A percentile compares a stretch with the other conserved stretches of the same genome.
Conservation (phyloP, 805 yeast species). For the Hanseniaspora taiwanica region DNA sequence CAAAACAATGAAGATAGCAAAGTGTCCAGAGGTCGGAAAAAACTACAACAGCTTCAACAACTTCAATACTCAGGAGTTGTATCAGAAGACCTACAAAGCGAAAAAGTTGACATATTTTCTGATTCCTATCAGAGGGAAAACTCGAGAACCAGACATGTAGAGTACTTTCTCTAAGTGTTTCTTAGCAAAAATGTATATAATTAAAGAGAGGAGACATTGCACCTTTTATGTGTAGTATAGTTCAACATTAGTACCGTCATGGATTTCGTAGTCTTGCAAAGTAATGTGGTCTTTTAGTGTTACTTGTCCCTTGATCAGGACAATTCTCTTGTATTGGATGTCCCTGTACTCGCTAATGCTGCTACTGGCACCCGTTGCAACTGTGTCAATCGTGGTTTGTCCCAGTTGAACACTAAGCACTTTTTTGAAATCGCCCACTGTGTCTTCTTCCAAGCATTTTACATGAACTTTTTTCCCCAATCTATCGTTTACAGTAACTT, state of each 20-base stretch:
- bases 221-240: slow-evolving; percentile 56
- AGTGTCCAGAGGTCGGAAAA: not conserved
- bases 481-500: slow-evolving; percentile 60
- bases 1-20: no score
- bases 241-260: slow-evolving; percentile 78
- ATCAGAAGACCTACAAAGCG: slow-evolving; percentile 5
- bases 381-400: slow-evolving; percentile 20
- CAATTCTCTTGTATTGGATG: slow-evolving; percentile 42
- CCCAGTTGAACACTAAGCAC: slow-evolving; percentile 76
- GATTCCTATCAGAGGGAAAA: slow-evolving; percentile 23
- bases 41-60: not conserved
- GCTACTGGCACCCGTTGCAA: no score
- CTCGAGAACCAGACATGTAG: slow-evolving; percentile 21
- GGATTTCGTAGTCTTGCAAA: slow-evolving; percentile 88
- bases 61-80: not conserved
- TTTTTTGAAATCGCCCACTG: slow-evolving; percentile 82
- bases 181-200: no score
- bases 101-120: slow-evolving; percentile 18
- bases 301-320: slow-evolving; percentile 75
- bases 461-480: slow-evolving; percentile 81
- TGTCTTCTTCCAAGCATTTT: slow-evolving; percentile 75
- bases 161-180: slow-evolving; percentile 17
- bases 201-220: no score
- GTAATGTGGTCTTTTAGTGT: slow-evolving; percentile 81
- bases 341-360: not conserved